These are phyloP conservation scores for Dioszegia hungarica DNA, from an alignment of 768 basidiomycete genomes.

Conservation along the genomic window DNA sequence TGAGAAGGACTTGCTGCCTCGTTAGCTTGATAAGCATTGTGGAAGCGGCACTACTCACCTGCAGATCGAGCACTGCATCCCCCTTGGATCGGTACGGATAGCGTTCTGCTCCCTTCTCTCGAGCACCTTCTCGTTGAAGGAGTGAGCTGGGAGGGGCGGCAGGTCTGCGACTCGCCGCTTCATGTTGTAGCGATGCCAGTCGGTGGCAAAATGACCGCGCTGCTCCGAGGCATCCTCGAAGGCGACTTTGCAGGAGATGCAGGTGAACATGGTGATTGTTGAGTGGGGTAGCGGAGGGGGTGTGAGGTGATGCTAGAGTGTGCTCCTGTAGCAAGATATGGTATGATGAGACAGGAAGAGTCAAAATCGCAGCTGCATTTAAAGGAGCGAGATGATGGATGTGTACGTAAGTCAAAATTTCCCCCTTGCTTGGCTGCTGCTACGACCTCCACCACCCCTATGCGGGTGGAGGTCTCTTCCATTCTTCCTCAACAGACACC, in stretches of 20 bases:
- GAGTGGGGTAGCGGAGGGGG: not conserved
- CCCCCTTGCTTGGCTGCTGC: no score
- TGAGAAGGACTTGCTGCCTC: constrained; percentile 73
- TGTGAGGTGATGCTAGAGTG: not conserved
- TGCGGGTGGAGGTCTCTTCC: no score
- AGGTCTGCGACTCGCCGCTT: constrained; percentile 87
- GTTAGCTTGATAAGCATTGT: constrained; percentile 1
- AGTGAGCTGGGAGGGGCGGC: constrained; percentile 68
- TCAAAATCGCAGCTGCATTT: not conserved
- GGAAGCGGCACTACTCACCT: constrained; percentile 57
- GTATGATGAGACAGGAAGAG: no score
- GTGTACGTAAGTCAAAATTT: not conserved
- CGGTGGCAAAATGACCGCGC: constrained; percentile 81
- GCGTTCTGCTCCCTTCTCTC: constrained; percentile 74
- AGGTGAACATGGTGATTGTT: constrained; percentile 61
- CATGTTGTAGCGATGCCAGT: constrained; percentile 97
- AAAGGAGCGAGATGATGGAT: not conserved
- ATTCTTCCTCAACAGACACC: no score
- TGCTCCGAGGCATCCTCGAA: constrained; percentile 79
- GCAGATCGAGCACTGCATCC: constrained; percentile 69
- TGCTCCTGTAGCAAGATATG: no score
- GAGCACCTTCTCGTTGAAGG: constrained; percentile 84
- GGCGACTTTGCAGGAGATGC: constrained; percentile 83
- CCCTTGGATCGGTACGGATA: constrained; percentile 59
- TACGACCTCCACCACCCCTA: no score